phyloP scores from a whole-genome alignment of 768 basidiomycete genomes.

The Auriscalpium microsporum region DNA sequence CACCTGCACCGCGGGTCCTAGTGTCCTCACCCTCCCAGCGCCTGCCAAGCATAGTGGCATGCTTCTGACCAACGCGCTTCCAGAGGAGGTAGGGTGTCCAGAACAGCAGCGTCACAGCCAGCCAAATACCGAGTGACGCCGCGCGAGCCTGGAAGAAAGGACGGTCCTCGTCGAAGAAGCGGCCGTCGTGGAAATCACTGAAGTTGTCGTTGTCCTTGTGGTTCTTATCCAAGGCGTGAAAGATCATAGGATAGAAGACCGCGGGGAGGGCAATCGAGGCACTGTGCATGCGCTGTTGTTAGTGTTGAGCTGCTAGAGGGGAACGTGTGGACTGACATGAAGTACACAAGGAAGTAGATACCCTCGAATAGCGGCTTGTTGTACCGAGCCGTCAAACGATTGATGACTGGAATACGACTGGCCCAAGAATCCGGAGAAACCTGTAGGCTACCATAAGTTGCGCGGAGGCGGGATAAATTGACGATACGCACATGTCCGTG shows the following conservation, averaged over 20 bases:
- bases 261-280: conserved; percentile 32
- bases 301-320: too few species aligned
- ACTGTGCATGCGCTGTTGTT: conserved; percentile 17
- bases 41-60: conserved; percentile 28
- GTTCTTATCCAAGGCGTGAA: conserved; percentile 18
- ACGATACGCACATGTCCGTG: background rate
- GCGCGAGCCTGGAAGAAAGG: conserved; percentile 27
- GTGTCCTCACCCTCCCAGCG: conserved; percentile 36
- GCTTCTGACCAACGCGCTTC: conserved; percentile 35
- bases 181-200: conserved; percentile 12
- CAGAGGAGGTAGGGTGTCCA: conserved; percentile 35
- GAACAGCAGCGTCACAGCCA: conserved; percentile 32
- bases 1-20: conserved; percentile 17
- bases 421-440: conserved; percentile 38
- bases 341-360: conserved; percentile 28
- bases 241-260: conserved; percentile 27
- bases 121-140: conserved; percentile 27
- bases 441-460: conserved; percentile 16
- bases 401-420: conserved; percentile 31
- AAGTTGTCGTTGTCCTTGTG: background rate
- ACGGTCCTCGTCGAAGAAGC: background rate
- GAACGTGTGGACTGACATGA: conserved; percentile 28
- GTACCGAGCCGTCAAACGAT: conserved; percentile 29
- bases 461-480: background rate
- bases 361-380: conserved; percentile 38